Conservation (phyloP, 257 asterid species). For the Solanum virginianum region DNA sequence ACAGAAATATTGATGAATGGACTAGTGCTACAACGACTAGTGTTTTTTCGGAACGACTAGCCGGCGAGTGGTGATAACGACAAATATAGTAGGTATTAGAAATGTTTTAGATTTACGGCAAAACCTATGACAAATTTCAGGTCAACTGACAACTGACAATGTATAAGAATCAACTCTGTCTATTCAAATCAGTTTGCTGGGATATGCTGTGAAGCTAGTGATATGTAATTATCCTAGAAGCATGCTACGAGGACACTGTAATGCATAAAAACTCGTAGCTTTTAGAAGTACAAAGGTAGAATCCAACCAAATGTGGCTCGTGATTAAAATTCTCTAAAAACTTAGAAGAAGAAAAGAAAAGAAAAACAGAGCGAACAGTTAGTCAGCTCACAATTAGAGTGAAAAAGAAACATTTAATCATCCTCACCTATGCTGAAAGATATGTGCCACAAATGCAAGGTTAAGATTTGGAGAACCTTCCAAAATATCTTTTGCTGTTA, state of each 20-base stretch:
- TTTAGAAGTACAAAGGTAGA: neutral
- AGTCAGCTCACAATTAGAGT: neutral
- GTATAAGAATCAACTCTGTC: neutral
- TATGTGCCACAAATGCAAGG: slow-evolving; percentile 92
- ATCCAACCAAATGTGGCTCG: neutral
- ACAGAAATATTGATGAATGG: neutral
- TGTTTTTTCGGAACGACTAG: neutral
- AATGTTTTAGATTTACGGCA: neutral
- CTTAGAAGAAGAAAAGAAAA: neutral
- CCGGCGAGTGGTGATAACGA: neutral
- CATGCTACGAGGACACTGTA: neutral
- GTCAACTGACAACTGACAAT: neutral
- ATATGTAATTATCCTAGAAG: neutral
- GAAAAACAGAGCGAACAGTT: neutral
- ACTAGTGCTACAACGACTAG: neutral
- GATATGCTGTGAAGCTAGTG: neutral
- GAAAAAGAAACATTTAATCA: neutral
- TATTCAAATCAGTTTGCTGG: neutral
- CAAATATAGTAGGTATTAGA: neutral
- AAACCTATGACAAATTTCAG: neutral
- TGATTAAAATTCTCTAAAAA: neutral
- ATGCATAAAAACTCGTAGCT: neutral
- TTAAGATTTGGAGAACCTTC: slow-evolving; percentile 83
- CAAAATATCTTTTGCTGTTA: slow-evolving; percentile 77
- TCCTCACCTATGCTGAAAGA: slow-evolving; percentile 72